phyloP scores from a whole-genome alignment of 2,329 filamentous ascomycete species.

The Fusarium piperis region DNA sequence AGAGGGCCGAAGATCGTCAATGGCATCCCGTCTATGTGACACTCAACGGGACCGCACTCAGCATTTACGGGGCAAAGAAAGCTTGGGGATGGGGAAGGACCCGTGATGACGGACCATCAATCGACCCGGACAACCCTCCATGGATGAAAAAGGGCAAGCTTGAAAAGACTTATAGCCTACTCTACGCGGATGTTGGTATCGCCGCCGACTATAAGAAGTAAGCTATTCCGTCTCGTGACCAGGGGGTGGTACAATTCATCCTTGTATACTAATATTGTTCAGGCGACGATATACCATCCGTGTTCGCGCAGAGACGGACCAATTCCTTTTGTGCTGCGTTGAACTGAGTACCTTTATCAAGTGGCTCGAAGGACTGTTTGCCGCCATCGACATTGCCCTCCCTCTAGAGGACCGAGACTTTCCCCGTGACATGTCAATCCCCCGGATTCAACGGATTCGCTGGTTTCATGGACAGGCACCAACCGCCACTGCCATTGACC shows the following conservation, averaged over 20 bases:
- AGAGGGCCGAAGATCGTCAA: slow-evolving; percentile 68
- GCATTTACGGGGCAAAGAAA: slow-evolving; percentile 71
- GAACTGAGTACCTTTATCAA: slow-evolving; percentile 72
- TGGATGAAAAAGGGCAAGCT: slow-evolving; percentile 65
- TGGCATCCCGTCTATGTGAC: slow-evolving; percentile 72
- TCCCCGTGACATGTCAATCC: slow-evolving; percentile 69
- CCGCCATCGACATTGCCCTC: slow-evolving; percentile 77
- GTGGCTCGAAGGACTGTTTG: slow-evolving; percentile 75
- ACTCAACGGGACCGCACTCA: slow-evolving; percentile 74
- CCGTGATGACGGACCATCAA: slow-evolving; percentile 59
- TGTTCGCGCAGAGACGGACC: slow-evolving; percentile 77
- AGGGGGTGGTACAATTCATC: background rate
- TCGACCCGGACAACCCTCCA: slow-evolving; percentile 60
- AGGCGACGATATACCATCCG: slow-evolving; percentile 74
- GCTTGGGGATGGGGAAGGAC: slow-evolving; percentile 61
- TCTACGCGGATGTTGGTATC: slow-evolving; percentile 79
- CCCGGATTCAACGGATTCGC: slow-evolving; percentile 63
- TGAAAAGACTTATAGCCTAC: slow-evolving; percentile 74
- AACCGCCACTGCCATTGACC: slow-evolving; percentile 38
- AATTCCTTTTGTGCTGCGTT: slow-evolving; percentile 75
- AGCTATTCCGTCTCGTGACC: slow-evolving; percentile 40
- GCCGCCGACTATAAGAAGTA: slow-evolving; percentile 78
- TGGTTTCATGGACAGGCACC: slow-evolving; percentile 57
- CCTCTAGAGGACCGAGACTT: slow-evolving; percentile 77
- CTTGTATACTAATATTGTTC: slow-evolving; percentile 10